phyloP scores from a whole-genome alignment of 495 filamentous ascomycete genomes.

The Penicillium waksmanii region DNA sequence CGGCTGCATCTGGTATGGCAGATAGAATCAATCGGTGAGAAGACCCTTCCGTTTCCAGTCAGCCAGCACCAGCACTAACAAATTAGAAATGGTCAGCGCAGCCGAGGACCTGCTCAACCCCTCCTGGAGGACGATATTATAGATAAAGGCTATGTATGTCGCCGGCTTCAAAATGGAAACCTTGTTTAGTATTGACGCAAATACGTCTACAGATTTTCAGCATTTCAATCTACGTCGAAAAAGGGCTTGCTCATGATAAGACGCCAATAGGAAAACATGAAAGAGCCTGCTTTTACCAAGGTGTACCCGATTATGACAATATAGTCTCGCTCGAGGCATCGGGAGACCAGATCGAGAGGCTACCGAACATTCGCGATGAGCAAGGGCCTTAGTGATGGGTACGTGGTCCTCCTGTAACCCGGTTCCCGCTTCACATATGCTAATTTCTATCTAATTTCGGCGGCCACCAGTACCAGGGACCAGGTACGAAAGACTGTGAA shows the following conservation, averaged over 20 bases:
- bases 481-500: constrained; percentile 19
- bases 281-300: constrained; percentile 23
- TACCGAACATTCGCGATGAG: not conserved
- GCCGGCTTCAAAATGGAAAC: not conserved
- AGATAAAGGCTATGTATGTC: constrained; percentile 28
- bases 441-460: constrained; percentile 13
- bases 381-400: constrained; percentile 23
- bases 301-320: constrained; percentile 18
- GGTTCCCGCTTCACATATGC: not conserved
- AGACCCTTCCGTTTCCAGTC: not conserved
- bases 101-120: constrained; percentile 20
- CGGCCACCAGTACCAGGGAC: constrained; percentile 15
- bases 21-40: constrained; percentile 18
- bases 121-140: constrained; percentile 29
- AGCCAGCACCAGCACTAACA: not conserved
- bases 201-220: constrained; percentile 19
- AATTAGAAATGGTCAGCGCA: too few species aligned
- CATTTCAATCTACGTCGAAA: constrained; percentile 26
- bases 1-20: too few species aligned
- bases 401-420: constrained; percentile 2
- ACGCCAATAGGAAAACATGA: constrained; percentile 22
- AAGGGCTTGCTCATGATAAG: constrained; percentile 17
- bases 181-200: constrained; percentile 2
- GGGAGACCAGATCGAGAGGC: constrained; percentile 23
- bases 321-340: constrained; percentile 22